Evolutionary conservation across 345 rosid genomes (phyloP).

Genomic region (Limnanthes douglasii): DNA sequence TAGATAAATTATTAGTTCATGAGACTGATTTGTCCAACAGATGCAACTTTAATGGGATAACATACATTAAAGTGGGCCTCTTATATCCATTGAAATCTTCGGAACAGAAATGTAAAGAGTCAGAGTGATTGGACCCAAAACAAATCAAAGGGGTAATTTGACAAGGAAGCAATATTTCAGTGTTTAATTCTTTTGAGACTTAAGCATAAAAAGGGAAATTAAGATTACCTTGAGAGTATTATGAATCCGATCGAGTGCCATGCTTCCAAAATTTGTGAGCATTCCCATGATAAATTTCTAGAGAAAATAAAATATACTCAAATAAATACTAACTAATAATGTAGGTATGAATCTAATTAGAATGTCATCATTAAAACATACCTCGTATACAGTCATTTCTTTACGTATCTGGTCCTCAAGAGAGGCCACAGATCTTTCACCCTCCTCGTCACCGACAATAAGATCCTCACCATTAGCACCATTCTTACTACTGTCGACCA

Average conservation of each 20-base stretch:
- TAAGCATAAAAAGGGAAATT: no score
- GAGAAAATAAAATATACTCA: constrained; percentile 8
- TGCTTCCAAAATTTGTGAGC: constrained; percentile 91
- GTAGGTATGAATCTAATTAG: constrained; percentile 5
- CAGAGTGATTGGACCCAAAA: no score
- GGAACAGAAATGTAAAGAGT: no score
- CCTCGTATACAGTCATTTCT: constrained; percentile 93
- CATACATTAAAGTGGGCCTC: no score
- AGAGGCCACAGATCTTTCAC: constrained; percentile 62
- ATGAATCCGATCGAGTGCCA: constrained; percentile 83
- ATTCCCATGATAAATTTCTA: constrained; percentile 94
- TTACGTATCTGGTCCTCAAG: constrained; percentile 74
- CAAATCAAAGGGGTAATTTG: no score
- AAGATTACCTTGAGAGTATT: constrained; percentile 90
- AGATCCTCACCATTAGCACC: constrained; percentile 42
- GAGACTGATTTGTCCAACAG: no score
- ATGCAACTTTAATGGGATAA: no score
- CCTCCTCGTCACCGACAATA: constrained; percentile 69
- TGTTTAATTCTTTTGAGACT: no score
- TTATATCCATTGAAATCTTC: no score
- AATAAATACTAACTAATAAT: constrained; percentile 9
- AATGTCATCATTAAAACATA: constrained; percentile 13
- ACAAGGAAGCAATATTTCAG: no score
- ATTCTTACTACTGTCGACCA: constrained; percentile 43
- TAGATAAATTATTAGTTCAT: no score